Evolutionary conservation across 129 eudicot species (phyloP).

Genomic region (Apium graveolens): DNA sequence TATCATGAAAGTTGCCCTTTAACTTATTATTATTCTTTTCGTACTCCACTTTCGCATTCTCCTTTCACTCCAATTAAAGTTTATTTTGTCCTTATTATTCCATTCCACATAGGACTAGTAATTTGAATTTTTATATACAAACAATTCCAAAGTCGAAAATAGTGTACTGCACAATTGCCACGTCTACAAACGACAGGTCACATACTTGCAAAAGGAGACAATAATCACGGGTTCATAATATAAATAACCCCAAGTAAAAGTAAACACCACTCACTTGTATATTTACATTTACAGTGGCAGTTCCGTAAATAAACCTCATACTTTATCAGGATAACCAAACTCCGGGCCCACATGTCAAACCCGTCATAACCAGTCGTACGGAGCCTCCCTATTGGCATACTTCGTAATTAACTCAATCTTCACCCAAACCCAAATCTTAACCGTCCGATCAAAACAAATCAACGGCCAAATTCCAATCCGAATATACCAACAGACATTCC

Average conservation of each 20-base stretch:
- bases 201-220: too few species aligned
- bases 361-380: slow-evolving; percentile 4
- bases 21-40: neutral
- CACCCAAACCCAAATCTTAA: too few species aligned
- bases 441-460: neutral
- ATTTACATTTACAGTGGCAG: neutral
- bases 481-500: slow-evolving; percentile 2
- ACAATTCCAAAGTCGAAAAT: too few species aligned
- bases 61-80: too few species aligned
- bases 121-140: too few species aligned
- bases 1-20: neutral
- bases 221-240: too few species aligned
- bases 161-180: too few species aligned
- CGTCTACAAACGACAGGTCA: too few species aligned
- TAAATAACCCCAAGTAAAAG: too few species aligned
- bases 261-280: neutral
- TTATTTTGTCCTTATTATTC: too few species aligned
- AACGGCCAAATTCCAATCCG: neutral
- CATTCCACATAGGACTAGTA: too few species aligned
- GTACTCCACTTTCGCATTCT: neutral
- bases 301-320: neutral
- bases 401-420: slow-evolving; percentile 4
- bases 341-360: neutral
- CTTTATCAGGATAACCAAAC: neutral
- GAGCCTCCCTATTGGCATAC: neutral